Conservation (phyloP, 108 stramenopile genomes). For the Thalassiosira profunda region DNA sequence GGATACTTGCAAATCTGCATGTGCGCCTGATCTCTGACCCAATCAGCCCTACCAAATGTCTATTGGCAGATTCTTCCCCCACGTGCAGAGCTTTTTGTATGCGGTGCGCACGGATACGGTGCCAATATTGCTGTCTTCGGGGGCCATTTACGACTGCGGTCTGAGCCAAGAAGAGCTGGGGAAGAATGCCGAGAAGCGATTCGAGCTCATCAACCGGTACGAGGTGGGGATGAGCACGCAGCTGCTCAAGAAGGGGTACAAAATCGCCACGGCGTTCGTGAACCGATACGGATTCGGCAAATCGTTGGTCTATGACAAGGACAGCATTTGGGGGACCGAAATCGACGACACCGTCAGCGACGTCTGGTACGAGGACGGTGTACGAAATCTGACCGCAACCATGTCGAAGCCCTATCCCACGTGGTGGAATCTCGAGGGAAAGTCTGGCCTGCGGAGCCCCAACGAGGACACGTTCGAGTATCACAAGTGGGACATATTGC, state of each 20-base stretch:
- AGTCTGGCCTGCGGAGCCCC: too few relatives aligned
- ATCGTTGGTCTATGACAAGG: conserved; percentile 26
- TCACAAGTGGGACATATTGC: conserved; percentile 41
- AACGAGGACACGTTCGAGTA: conserved; percentile 45
- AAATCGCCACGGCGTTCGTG: conserved; percentile 47
- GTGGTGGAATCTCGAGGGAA: too few relatives aligned
- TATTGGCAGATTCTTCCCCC: conserved; percentile 34
- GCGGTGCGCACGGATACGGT: conserved; percentile 41
- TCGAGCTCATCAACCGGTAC: conserved; percentile 43
- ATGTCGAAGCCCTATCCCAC: too few relatives aligned
- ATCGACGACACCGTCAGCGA: conserved; percentile 35
- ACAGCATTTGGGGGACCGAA: conserved; percentile 44
- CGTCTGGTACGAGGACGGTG: conserved; percentile 36
- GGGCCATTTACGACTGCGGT: conserved; percentile 48
- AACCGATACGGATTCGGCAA: conserved; percentile 41
- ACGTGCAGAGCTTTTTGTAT: conserved; percentile 39
- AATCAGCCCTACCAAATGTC: too few relatives aligned
- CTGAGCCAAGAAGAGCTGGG: conserved; percentile 32
- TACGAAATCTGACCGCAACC: conserved; percentile 36
- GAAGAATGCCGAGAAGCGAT: conserved; percentile 30
- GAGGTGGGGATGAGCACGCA: conserved; percentile 49
- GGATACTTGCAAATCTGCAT: too few relatives aligned
- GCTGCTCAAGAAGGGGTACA: conserved; percentile 33
- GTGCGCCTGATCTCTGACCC: too few relatives aligned
- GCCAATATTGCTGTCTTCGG: conserved; percentile 37